phyloP scores from a whole-genome alignment of 140 eudicot genomes.

The Erigeron philadelphicus region DNA sequence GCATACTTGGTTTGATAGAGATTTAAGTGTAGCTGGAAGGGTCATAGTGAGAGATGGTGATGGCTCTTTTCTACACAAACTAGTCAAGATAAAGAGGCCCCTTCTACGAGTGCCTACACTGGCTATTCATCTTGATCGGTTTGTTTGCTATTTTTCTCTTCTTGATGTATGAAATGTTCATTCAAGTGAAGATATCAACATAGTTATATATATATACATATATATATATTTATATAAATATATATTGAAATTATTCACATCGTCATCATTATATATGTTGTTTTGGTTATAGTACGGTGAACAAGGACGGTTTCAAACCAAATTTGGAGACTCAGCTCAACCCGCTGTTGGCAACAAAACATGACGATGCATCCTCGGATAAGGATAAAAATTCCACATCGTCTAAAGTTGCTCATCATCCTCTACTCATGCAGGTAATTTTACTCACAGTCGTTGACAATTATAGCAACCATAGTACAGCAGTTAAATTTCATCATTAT shows the following conservation, averaged over 20 bases:
- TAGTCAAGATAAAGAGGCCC: conserved; percentile 81
- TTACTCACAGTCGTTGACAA: neutral
- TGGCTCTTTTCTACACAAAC: conserved; percentile 69
- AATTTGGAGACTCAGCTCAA: conserved; percentile 91
- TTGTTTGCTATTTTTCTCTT: conserved; percentile 25
- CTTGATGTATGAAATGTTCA: neutral
- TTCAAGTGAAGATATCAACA: neutral
- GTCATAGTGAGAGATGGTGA: conserved; percentile 63
- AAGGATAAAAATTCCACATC: conserved; percentile 45
- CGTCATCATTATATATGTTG: conserved; percentile 6
- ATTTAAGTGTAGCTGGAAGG: conserved; percentile 89
- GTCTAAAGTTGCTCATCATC: conserved; percentile 58
- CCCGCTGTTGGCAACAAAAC: conserved; percentile 62
- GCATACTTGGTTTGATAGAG: conserved; percentile 99
- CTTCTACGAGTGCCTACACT: conserved; percentile 85
- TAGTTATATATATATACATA: neutral
- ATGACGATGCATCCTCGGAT: conserved; percentile 45
- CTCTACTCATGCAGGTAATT: conserved; percentile 74
- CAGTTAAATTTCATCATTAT: neutral
- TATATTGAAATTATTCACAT: neutral
- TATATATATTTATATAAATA: too few relatives aligned
- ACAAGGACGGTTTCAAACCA: conserved; percentile 87
- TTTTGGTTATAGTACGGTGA: conserved; percentile 58
- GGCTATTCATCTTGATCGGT: conserved; percentile 95
- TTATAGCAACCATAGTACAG: neutral